Evolutionary conservation across 164 flowering plant genomes (phyloP), one percentile per base, ranked within the genome.

Genomic region (Nelumbo lutea): DNA sequence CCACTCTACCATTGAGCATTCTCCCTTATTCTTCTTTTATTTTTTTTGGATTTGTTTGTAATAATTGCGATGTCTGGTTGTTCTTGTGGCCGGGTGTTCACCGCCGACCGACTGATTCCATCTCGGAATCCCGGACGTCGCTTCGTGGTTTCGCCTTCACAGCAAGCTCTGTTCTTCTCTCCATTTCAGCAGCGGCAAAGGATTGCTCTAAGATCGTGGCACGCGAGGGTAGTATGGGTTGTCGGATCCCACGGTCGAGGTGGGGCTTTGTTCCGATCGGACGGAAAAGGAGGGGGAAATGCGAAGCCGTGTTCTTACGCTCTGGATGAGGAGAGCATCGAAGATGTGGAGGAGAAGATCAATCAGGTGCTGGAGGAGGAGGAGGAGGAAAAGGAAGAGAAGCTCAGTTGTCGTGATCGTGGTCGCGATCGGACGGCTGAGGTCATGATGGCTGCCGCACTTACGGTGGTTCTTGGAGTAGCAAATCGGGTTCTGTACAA

Each of bases 401-500:
- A 27, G 27, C 27, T 27, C 27, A 60, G 42, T 10, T 10, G 55
- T 1, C 11, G 66, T 13, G 38, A 11, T 13, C 15, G 57, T 9
- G 73, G 64, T 42, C 70, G 72, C 47, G 76, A 72, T 72, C 79
- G 81, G 79, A 70, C 62, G 79, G 75, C 47, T 69, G 81, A 88
- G 76, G 84, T 90, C 58, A 62, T 78, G 78, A 76, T 83, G 3
- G 97, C 93, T 2, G 88, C 87, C 45, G 86, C 75, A 14, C 72
- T 74, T 3, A 95, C 99, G 76, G 96, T 88, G 81, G 82, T 85
- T 59, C 58, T 95, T 15, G 99, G 96, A 0, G 99, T 95, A 4
- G 99, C 89, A 65, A 95, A 95, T 77, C 85, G 99, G 9, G 97
- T 95, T 62, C 74, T 95, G 50, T 88, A 95, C 65, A 95, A 95